phyloP scores from a whole-genome alignment of 2,329 filamentous ascomycete species.

The Ustulina deusta region DNA sequence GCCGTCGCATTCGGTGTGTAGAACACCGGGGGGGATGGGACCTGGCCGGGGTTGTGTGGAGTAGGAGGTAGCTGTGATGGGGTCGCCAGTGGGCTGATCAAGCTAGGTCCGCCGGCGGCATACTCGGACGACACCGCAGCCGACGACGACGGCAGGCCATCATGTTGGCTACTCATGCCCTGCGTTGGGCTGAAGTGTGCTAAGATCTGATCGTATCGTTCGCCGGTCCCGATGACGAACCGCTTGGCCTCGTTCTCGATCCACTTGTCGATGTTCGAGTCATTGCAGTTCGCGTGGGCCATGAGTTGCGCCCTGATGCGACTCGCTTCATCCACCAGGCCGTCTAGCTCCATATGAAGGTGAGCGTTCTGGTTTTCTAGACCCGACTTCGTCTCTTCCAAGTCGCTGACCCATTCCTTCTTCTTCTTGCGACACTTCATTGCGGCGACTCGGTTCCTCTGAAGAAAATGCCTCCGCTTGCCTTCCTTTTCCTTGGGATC shows the following conservation, averaged over 20 bases:
- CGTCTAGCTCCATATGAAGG: slow-evolving; percentile 59
- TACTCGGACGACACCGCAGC: slow-evolving; percentile 26
- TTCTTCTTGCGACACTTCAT: slow-evolving; percentile 80
- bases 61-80: slow-evolving; percentile 32
- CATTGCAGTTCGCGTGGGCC: slow-evolving; percentile 64
- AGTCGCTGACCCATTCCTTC: slow-evolving; percentile 64
- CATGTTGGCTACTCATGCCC: slow-evolving; percentile 29
- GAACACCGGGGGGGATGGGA: slow-evolving; percentile 31
- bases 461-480: slow-evolving; percentile 70
- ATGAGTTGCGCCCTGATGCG: slow-evolving; percentile 64
- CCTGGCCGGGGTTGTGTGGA: slow-evolving; percentile 15
- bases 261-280: slow-evolving; percentile 66
- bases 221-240: slow-evolving; percentile 57
- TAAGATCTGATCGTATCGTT: slow-evolving; percentile 50
- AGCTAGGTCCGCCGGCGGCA: slow-evolving; percentile 14
- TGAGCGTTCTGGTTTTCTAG: slow-evolving; percentile 59
- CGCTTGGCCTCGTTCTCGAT: slow-evolving; percentile 63
- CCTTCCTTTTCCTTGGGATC: slow-evolving; percentile 50
- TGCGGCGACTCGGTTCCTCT: slow-evolving; percentile 78
- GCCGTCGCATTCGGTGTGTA: slow-evolving; percentile 25
- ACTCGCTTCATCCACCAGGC: slow-evolving; percentile 59
- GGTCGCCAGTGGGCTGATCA: slow-evolving; percentile 34
- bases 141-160: slow-evolving; percentile 28
- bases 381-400: slow-evolving; percentile 60
- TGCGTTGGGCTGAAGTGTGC: slow-evolving; percentile 37